A percentile compares a stretch with the other conserved stretches of the same genome.
phyloP scores from a whole-genome alignment of 1,139 yeast genomes.

The Debaryomyces sp. region DNA sequence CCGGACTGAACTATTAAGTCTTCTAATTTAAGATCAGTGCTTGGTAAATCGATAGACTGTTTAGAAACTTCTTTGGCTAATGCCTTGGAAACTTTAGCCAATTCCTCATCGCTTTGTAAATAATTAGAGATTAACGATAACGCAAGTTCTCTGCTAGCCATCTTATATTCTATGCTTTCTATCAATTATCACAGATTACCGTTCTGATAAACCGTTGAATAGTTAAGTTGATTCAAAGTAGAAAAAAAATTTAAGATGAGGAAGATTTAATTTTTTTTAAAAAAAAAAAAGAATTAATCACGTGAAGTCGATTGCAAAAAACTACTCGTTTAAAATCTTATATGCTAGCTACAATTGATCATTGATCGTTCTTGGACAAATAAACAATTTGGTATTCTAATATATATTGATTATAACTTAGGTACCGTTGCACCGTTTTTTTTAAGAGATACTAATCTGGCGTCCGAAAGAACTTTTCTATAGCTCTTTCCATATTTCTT shows the following conservation, averaged over 20 bases:
- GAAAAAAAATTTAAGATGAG: not conserved
- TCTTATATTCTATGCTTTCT: conserved; percentile 10
- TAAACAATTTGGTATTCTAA: not conserved
- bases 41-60: conserved; percentile 24
- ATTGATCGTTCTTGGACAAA: not conserved
- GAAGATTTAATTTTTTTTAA: not conserved
- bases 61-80: conserved; percentile 37
- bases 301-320: not conserved
- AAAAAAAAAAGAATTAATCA: conserved; percentile 1
- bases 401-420: not conserved
- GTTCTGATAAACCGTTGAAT: not conserved
- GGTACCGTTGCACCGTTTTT: not conserved
- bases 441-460: not conserved
- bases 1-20: conserved; percentile 15
- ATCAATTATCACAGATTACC: not conserved
- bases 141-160: conserved; percentile 34
- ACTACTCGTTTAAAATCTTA: not conserved
- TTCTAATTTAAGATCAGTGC: conserved; percentile 32
- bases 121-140: conserved; percentile 42
- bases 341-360: not conserved
- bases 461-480: conserved; percentile 3
- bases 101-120: conserved; percentile 36
- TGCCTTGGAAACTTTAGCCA: conserved; percentile 37
- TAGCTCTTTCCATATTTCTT: conserved; percentile 4
- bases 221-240: not conserved